Conservation (phyloP, 1,284 basidiomycete genomes). For the Boletellus deceptivus region DNA sequence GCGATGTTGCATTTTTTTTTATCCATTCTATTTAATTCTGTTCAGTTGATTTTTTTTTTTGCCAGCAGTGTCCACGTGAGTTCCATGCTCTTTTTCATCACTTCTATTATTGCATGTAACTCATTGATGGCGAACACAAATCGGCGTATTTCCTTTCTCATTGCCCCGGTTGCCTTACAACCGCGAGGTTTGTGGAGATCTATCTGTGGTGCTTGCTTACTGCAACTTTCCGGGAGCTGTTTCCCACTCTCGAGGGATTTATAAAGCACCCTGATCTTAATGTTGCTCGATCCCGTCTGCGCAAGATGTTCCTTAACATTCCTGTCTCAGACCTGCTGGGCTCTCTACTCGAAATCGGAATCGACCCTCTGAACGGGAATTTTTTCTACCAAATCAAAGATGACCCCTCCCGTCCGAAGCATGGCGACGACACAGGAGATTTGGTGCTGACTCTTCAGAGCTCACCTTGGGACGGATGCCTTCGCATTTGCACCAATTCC, state of each 20-base stretch:
- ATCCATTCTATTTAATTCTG: no score
- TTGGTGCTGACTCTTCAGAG: not conserved
- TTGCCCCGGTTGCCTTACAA: no score
- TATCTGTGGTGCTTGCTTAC: no score
- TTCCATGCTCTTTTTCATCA: no score
- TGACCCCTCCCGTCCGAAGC: not conserved
- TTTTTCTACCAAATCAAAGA: conserved; percentile 3
- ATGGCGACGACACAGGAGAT: not conserved
- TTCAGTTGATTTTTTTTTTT: no score
- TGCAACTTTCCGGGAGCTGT: no score
- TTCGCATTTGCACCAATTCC: not conserved
- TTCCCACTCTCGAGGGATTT: not conserved
- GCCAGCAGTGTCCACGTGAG: no score
- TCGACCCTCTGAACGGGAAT: not conserved
- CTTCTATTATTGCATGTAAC: no score
- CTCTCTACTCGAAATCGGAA: not conserved
- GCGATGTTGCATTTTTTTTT: no score
- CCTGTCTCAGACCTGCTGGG: not conserved
- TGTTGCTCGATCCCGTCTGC: not conserved
- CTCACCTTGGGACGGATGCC: not conserved
- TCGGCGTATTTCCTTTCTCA: no score
- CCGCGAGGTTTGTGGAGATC: no score
- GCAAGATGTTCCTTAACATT: conserved; percentile 6
- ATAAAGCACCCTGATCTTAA: not conserved
- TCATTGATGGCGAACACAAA: no score